Evolutionary conservation across 306 rosid species (phyloP).

Genomic region (Elaeagnus macrophylla): DNA sequence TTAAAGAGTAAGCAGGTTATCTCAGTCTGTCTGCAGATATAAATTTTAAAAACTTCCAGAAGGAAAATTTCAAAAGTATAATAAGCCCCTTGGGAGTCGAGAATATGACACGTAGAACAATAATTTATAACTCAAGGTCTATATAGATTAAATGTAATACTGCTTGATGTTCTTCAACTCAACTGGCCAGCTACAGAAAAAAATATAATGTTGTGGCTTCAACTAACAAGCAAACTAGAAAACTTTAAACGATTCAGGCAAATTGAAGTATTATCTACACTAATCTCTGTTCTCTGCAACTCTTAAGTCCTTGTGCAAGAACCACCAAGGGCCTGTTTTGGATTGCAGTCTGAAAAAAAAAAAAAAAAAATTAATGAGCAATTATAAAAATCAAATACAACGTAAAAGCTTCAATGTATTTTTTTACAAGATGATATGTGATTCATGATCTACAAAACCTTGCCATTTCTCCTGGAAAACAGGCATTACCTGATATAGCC

Average conservation of each 20-base stretch:
- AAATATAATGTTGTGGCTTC: neutral
- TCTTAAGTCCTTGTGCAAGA: slow-evolving; percentile 42
- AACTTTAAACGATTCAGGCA: neutral
- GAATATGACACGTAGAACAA: no score
- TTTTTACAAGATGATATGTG: no score
- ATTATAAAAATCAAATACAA: slow-evolving; percentile 3
- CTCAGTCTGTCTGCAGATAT: no score
- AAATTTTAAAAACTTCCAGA: no score
- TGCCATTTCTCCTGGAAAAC: no score
- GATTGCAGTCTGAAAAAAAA: slow-evolving; percentile 49
- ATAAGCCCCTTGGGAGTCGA: no score
- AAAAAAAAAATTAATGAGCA: slow-evolving; percentile 9
- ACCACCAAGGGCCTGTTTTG: slow-evolving; percentile 89
- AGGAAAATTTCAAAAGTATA: no score
- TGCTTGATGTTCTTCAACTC: slow-evolving; percentile 2
- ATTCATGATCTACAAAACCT: neutral
- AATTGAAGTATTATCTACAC: slow-evolving; percentile 12
- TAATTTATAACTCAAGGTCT: no score
- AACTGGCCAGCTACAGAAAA: slow-evolving; percentile 14
- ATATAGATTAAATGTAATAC: no score
- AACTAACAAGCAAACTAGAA: neutral
- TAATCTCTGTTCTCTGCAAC: slow-evolving; percentile 32
- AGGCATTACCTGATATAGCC: slow-evolving; percentile 56
- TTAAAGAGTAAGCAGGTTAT: no score
- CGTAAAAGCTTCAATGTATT: neutral